These are phyloP conservation scores for Fusarium agapanthi DNA, from an alignment of 2,329 filamentous ascomycete genomes.

Conservation along the genomic window DNA sequence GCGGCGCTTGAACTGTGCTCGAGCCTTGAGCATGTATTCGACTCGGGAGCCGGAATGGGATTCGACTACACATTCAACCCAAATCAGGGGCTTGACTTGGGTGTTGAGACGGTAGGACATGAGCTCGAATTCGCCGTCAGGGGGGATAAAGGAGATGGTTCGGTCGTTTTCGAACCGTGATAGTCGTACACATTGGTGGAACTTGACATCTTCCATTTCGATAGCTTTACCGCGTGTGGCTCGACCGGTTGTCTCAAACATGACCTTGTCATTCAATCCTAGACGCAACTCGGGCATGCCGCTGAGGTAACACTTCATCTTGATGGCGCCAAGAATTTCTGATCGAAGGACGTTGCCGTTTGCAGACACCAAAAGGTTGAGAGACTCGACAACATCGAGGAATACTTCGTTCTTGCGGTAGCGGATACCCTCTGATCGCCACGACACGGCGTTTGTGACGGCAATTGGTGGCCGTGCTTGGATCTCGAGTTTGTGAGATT, in stretches of 20 bases:
- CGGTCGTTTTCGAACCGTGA: conserved; percentile 98
- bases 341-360: conserved; percentile 95
- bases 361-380: conserved; percentile 93
- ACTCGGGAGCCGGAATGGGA: conserved; percentile 94
- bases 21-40: conserved; percentile 99
- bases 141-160: conserved; percentile 98
- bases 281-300: conserved; percentile 97
- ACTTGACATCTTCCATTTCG: conserved; percentile 99
- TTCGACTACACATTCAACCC: conserved; percentile 98
- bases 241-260: conserved; percentile 97
- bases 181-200: conserved; percentile 96
- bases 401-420: conserved; percentile 99
- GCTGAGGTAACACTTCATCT: conserved; percentile 99
- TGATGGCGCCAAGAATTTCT: conserved; percentile 95
- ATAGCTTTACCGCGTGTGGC: conserved; percentile 96
- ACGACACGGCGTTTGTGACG: conserved; percentile 97
- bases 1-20: conserved; percentile 96
- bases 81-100: conserved; percentile 97
- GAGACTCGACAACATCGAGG: conserved; percentile 93
- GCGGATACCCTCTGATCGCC: conserved; percentile 96
- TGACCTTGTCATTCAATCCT: conserved; percentile 97
- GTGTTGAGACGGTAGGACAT: conserved; percentile 99
- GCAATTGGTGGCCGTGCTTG: conserved; percentile 96
- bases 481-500: conserved; percentile 97
- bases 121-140: conserved; percentile 97